Percentiles rank a stretch among this genome's conserved stretches.
phyloP scores from a whole-genome alignment of 78 protist genomes.

The Tieghemostelium lacteum region DNA sequence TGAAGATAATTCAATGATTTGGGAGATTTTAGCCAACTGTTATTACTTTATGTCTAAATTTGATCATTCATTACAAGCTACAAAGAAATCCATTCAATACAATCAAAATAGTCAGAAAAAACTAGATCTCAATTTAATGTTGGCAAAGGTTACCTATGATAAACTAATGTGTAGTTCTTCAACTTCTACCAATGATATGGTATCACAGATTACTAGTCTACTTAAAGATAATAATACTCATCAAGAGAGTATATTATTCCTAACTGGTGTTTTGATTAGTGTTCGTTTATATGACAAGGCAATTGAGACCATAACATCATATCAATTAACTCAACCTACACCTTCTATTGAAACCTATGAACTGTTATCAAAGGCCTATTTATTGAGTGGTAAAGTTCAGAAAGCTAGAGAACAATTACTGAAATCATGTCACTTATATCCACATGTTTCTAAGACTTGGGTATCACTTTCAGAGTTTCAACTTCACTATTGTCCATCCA shows the following conservation, averaged over 20 bases:
- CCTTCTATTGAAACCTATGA: neutral
- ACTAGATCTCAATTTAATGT: neutral
- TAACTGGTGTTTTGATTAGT: too few species aligned
- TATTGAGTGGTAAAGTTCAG: neutral
- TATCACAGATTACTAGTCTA: too few species aligned
- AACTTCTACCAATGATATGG: too few species aligned
- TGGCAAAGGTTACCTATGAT: slow-evolving; percentile 29
- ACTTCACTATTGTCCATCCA: neutral
- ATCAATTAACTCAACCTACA: neutral
- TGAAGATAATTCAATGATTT: neutral
- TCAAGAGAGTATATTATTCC: too few species aligned
- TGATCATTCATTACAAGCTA: slow-evolving; percentile 20
- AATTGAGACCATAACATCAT: neutral
- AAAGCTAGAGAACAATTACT: slow-evolving; percentile 24
- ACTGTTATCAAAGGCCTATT: neutral
- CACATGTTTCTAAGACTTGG: slow-evolving; percentile 20
- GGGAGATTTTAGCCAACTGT: slow-evolving; percentile 8
- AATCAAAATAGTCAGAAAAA: neutral
- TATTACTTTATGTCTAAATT: slow-evolving; percentile 6
- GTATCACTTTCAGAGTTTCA: slow-evolving; percentile 7
- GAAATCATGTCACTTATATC: slow-evolving; percentile 32
- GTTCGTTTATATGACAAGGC: neutral
- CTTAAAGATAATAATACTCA: too few species aligned
- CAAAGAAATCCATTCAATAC: slow-evolving; percentile 5
- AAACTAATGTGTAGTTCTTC: too few species aligned